Evolutionary conservation across 345 rosid genomes (phyloP).

Genomic region (Hypericum androsaemum): DNA sequence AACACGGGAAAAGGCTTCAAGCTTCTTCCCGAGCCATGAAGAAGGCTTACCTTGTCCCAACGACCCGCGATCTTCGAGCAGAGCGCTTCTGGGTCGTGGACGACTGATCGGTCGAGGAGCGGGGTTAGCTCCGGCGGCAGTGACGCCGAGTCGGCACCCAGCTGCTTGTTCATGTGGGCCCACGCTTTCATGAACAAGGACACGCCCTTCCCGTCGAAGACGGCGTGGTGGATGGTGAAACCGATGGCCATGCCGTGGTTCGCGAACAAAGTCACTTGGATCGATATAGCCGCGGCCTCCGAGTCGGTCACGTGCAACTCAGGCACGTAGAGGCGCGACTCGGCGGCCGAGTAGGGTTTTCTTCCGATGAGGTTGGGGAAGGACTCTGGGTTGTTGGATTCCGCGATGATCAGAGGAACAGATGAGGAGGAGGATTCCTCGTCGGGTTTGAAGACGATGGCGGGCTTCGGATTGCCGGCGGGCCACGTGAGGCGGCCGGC

Average conservation of each 20-base stretch:
- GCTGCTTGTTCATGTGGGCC: constrained; percentile 9
- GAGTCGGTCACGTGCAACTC: not conserved
- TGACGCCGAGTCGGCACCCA: not conserved
- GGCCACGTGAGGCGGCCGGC: constrained; percentile 15
- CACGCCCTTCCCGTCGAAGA: constrained; percentile 10
- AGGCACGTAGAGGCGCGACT: constrained; percentile 4
- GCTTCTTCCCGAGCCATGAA: too few species aligned
- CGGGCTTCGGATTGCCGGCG: not conserved
- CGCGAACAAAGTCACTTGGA: constrained; percentile 6
- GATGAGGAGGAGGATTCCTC: not conserved
- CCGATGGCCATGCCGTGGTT: constrained; percentile 6
- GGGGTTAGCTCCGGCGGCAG: not conserved
- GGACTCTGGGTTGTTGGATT: not conserved
- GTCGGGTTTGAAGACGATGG: constrained; percentile 4
- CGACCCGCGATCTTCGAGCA: too few species aligned
- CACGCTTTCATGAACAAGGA: constrained; percentile 12
- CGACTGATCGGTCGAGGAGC: too few species aligned
- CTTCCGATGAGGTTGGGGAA: not conserved
- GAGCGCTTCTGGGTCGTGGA: too few species aligned
- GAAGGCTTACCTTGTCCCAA: too few species aligned
- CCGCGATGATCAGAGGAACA: constrained; percentile 7
- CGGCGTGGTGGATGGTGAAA: constrained; percentile 1
- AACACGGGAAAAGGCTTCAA: too few species aligned
- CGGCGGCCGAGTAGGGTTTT: not conserved
- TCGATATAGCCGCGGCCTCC: not conserved